Evolutionary conservation across 106 monocot species (phyloP), one percentile per base, ranked within the genome.

Genomic region (Dioscorea alata): DNA sequence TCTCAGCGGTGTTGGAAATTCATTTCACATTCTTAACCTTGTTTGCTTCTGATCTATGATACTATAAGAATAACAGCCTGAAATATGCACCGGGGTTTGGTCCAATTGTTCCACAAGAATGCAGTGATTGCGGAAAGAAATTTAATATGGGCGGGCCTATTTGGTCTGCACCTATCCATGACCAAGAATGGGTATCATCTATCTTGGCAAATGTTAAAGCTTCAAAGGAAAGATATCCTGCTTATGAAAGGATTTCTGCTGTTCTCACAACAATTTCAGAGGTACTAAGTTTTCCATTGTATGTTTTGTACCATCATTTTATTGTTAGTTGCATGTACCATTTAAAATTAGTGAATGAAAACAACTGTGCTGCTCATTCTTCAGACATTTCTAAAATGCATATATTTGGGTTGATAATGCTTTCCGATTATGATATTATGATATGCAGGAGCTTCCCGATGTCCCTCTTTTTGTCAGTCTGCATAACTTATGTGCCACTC

Each of bases 91-190:
- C 95, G 42, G 95, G 88, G 19, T 77, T 86, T 54, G 95, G 95
- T 67, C 91, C 95, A 53, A 72, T 74, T 48, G 88, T 96, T 65
- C 84, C 91, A 65, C 83, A 86, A 82, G 95, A 79, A 58, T 96
- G 91, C 62, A 64, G 69, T 21, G 86, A 91, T 34, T 91, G 95
- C 21, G 88, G 91, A 22, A 96, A 92, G 77, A 88, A 74, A 69
- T 89, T 88, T 69, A 83, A 91, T 42, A 91, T 96, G 88, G 95
- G 95, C 59, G 95, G 95, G 8, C 95, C 95, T 17, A 91, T 96
- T 71, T 96, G 95, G 95, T 86, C 88, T 69, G 95, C 91, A 68
- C 91, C 95, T 48, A 96, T 96, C 28, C 95, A 96, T 67, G 91
- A 96, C 63, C 85, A 82, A 61, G 84, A 91, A 31, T 96, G 91